Evolutionary conservation across 2,329 filamentous ascomycete species (phyloP), one percentile per base, ranked within the genome.

Genomic region (Phyllosticta citriasiana): DNA sequence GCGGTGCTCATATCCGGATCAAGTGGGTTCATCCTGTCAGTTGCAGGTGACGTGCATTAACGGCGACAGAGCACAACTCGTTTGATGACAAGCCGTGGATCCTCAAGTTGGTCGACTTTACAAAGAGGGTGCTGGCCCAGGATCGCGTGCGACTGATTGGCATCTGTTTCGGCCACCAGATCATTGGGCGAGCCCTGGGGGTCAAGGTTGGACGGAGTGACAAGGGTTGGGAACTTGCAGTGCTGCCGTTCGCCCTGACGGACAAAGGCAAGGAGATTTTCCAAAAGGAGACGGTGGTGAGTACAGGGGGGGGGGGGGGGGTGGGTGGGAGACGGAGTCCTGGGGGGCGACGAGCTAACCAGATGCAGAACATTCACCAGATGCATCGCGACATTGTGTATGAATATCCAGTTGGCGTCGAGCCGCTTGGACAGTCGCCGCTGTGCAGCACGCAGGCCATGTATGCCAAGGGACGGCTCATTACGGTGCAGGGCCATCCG

Each of bases 101-200:
- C 65, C 65, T 86, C 52, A 84, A 82, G 59, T 80, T 96, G 1
- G 86, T 91, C 19, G 84, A 85, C 1, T 96, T 85, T 68, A 84
- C 82, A 0, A 77, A 79, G 57, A 77, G 80, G 65, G 78, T 88
- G 2, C 78, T 89, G 35, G 78, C 79, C 12, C 81, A 87, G 65
- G 77, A 80, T 26, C 78, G 84, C 0, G 82, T 94, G 7, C 82
- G 84, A 40, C 74, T 92, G n/a, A 79, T 96, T 16, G 91, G 90
- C 10, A 81, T 94, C 16, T 96, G 91, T 74, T 96, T 93, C 72
- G 91, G 91, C 4, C 91, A 95, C 72, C 90, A 96, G 77, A 91
- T 96, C 67, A 77, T 94, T 53, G 89, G 83, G 1, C 80, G 90
- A 58, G 88, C 89, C 1, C 71, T 92, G 66, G 88, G 85, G 3